A percentile compares a stretch with the other conserved stretches of the same genome.
Evolutionary conservation across 192 early-diverging fungal genomes (phyloP).

Genomic region (Allomyces macrogynus): DNA sequence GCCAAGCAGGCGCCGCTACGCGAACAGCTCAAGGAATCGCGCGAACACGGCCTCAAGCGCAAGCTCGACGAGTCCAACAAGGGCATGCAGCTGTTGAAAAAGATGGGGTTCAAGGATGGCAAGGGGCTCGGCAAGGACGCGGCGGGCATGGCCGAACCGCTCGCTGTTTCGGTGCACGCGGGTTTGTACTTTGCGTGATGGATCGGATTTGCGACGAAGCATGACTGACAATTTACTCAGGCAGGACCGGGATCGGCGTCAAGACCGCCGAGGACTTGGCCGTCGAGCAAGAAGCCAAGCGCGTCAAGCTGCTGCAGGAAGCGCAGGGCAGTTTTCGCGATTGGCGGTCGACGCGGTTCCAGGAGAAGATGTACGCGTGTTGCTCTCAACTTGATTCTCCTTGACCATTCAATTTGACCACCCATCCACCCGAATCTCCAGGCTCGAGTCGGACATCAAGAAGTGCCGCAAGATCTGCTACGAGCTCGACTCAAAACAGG

Average conservation of each 20-base stretch:
- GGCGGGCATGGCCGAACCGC: neutral
- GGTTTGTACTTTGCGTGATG: no score
- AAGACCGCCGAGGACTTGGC: neutral
- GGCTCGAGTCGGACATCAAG: neutral
- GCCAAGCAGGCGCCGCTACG: neutral
- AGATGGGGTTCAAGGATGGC: conserved; percentile 35
- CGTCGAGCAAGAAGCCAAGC: neutral
- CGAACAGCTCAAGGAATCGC: neutral
- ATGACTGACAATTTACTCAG: neutral
- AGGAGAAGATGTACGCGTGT: neutral
- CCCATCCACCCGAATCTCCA: neutral
- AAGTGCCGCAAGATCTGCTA: neutral
- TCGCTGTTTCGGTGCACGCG: neutral
- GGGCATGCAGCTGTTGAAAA: conserved; percentile 31
- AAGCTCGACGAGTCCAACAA: conserved; percentile 8
- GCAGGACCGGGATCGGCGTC: neutral
- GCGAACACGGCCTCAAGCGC: neutral
- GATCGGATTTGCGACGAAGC: no score
- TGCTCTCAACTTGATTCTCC: neutral
- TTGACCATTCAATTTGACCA: no score
- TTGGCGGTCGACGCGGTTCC: neutral
- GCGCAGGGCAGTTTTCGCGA: neutral
- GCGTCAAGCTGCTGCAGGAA: neutral
- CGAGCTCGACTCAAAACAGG: neutral
- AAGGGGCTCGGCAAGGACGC: neutral